Evolutionary conservation across 208 protist genomes (phyloP), one percentile per base, ranked within the genome.

Genomic region (Crithidia thermophila): DNA sequence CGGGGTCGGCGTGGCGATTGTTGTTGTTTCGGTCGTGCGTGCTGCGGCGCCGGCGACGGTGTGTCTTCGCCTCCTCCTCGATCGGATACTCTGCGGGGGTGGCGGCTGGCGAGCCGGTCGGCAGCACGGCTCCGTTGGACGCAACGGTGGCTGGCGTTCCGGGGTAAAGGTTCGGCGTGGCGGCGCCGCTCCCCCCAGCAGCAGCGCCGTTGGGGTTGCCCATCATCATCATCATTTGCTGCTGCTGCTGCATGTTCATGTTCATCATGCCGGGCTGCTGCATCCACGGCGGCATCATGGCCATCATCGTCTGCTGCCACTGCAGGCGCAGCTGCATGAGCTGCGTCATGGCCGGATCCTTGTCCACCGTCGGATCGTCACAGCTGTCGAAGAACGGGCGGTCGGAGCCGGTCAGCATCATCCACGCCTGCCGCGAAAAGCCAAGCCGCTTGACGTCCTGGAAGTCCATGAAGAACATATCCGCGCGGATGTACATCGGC

Each of bases 391-490:
- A 73, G 53, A 88, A 87, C 33, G 87, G 84, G 20, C 23, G 40
- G 18, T 79, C 63, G 20, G 62, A 74, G 40, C 82, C 87, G 0
- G 87, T 95, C 36, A 95, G 76, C 8, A 95, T 68, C 10, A 81
- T 68, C 90, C 90, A 95, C 45, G 77, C 64, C 34, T 72, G 56
- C 5, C 82, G 80, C 10, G 90, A 95, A 64, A 95, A 92, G 27
- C 90, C 90, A 4, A 88, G 55, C 7, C 90, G 84, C 72, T 81
- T 80, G 3, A 90, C 23, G 37, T 93, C 83, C 18, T 83, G 67
- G 52, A 91, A 87, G 58, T 95, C 90, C 77, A 87, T 91, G 72
- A 95, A 93, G 71, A 93, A 95, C 90, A 92, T 91, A 63, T 95
- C 90, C 10, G 79, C 73, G 5, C 90, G 82, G 40, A 95, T 89